Evolutionary conservation across 352 stramenopile genomes (phyloP).

Genomic region (Pythium volutum): DNA sequence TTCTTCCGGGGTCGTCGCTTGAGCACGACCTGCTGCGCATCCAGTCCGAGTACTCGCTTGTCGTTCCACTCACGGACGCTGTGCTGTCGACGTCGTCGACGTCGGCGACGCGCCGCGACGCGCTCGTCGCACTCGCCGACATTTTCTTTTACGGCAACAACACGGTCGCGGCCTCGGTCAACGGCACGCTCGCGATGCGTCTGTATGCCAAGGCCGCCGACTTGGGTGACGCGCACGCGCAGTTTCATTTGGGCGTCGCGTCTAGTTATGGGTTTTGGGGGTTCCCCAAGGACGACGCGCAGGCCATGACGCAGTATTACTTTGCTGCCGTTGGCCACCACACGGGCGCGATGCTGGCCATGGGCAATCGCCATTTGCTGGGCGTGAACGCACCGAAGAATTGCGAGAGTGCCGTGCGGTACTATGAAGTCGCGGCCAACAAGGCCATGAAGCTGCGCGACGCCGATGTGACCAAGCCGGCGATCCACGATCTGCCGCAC

Average conservation of each 20-base stretch:
- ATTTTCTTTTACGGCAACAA: conserved; percentile 80
- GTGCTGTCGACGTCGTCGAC: conserved; percentile 35
- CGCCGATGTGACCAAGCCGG: conserved; percentile 46
- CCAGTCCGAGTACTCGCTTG: conserved; percentile 26
- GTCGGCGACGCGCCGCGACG: conserved; percentile 36
- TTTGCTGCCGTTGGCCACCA: conserved; percentile 74
- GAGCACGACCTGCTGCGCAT: conserved; percentile 30
- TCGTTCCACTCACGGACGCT: conserved; percentile 42
- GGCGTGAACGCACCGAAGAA: conserved; percentile 72
- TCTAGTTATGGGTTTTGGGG: conserved; percentile 82
- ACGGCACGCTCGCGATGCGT: conserved; percentile 66
- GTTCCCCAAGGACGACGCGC: conserved; percentile 53
- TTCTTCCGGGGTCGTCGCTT: conserved; percentile 19
- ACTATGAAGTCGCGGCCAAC: conserved; percentile 88
- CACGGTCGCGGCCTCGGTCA: conserved; percentile 53
- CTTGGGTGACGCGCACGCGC: conserved; percentile 56
- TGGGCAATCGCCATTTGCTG: conserved; percentile 77
- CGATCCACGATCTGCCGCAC: conserved; percentile 69
- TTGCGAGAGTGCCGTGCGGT: conserved; percentile 81
- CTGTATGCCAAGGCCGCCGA: conserved; percentile 61
- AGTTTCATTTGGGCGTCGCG: conserved; percentile 86
- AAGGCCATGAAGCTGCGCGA: conserved; percentile 66
- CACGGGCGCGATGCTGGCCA: conserved; percentile 61
- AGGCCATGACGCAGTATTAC: conserved; percentile 80
- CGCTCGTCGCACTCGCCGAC: conserved; percentile 66